Evolutionary conservation across 2,329 filamentous ascomycete genomes (phyloP).

Genomic region (Lachnellula willkommii): DNA sequence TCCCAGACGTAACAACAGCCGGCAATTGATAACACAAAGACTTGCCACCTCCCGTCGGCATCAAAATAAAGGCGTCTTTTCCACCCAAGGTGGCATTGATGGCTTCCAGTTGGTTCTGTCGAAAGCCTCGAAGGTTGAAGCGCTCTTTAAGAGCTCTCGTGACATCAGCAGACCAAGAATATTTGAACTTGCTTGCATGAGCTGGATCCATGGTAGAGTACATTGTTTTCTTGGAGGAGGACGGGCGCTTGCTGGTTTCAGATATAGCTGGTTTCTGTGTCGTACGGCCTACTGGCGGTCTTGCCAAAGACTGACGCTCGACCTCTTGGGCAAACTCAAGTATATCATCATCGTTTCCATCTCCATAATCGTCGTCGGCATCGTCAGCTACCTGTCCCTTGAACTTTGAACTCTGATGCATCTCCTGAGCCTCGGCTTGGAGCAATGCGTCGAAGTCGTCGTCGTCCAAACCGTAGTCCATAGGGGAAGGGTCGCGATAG

Average conservation of each 20-base stretch:
- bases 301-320: conserved; percentile 32
- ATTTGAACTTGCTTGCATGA: conserved; percentile 52
- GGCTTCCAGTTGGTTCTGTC: conserved; percentile 86
- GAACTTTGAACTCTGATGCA: conserved; percentile 4
- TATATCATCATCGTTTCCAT: conserved; percentile 34
- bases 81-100: conserved; percentile 89
- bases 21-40: conserved; percentile 95
- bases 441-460: conserved; percentile 22
- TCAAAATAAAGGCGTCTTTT: conserved; percentile 88
- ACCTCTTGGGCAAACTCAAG: conserved; percentile 39
- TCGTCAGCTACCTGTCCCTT: conserved; percentile 5
- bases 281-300: not conserved
- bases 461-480: conserved; percentile 23
- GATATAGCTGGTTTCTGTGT: conserved; percentile 12
- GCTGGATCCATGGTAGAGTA: conserved; percentile 27
- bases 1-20: conserved; percentile 74
- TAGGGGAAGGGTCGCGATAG: conserved; percentile 14
- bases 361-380: conserved; percentile 21
- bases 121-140: conserved; percentile 81
- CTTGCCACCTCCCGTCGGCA: conserved; percentile 97
- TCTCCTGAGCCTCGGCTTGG: conserved; percentile 19
- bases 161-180: conserved; percentile 83
- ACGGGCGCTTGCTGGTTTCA: conserved; percentile 11
- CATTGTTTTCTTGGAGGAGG: conserved; percentile 22
- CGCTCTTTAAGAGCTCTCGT: conserved; percentile 71